Evolutionary conservation across 176 grass and related monocot species (phyloP).

Genomic region (Stipa capillata): DNA sequence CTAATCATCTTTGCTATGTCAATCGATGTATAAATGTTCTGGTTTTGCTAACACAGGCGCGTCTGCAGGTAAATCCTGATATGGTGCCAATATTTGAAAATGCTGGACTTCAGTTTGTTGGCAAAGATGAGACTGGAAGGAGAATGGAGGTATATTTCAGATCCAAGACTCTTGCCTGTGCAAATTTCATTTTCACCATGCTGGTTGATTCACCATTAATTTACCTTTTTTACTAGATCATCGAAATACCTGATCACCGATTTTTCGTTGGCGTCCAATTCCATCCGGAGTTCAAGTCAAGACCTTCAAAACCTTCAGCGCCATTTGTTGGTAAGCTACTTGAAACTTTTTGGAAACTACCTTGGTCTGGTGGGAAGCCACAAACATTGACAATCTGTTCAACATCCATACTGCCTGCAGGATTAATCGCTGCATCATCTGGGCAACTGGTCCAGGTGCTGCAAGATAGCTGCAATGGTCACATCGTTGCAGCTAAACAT

Average conservation of each 20-base stretch:
- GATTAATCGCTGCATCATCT: constrained; percentile 70
- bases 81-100: constrained; percentile 67
- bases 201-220: neutral
- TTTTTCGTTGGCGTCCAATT: constrained; percentile 92
- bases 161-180: neutral
- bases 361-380: neutral
- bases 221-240: constrained; percentile 57
- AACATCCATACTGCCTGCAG: constrained; percentile 14
- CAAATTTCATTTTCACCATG: neutral
- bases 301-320: constrained; percentile 78
- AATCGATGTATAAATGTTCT: neutral
- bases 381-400: neutral
- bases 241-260: constrained; percentile 75
- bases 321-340: constrained; percentile 71
- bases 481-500: neutral
- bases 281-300: constrained; percentile 96
- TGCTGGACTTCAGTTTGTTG: constrained; percentile 71
- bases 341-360: neutral
- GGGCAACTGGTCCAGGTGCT: constrained; percentile 50
- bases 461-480: constrained; percentile 4
- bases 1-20: neutral
- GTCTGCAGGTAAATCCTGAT: constrained; percentile 50
- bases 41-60: neutral
- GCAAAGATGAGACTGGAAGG: constrained; percentile 59
- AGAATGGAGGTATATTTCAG: constrained; percentile 57